These are phyloP conservation scores for Chalara sp. DNA, from an alignment of 2,329 filamentous ascomycete genomes.

Conservation along the genomic window DNA sequence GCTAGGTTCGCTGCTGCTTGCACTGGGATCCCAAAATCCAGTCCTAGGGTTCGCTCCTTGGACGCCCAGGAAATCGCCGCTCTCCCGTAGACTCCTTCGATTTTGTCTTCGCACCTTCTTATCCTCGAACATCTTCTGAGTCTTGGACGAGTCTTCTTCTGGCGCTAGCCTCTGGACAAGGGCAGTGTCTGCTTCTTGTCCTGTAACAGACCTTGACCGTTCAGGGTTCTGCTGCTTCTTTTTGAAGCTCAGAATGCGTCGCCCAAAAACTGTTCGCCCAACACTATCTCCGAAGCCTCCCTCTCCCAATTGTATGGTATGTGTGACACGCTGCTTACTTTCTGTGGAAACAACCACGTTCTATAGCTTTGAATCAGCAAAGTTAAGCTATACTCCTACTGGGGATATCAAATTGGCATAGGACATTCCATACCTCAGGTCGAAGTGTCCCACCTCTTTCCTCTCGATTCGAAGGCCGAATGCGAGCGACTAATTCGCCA, in stretches of 20 bases:
- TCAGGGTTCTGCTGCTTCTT: too few relatives aligned
- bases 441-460: slow-evolving; percentile 12
- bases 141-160: slow-evolving; percentile 18
- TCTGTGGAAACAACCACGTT: too few relatives aligned
- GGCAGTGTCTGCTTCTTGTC: too few relatives aligned
- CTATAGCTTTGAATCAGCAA: too few relatives aligned
- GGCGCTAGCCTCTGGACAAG: too few relatives aligned
- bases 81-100: slow-evolving; percentile 21
- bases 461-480: slow-evolving; percentile 8
- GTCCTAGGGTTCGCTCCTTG: slow-evolving; percentile 7
- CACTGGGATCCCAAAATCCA: slow-evolving; percentile 40
- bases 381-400: too few relatives aligned
- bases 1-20: slow-evolving; percentile 15
- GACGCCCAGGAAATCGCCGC: slow-evolving; percentile 5
- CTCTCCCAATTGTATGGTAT: too few relatives aligned
- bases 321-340: too few relatives aligned
- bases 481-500: slow-evolving; percentile 6
- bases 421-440: background rate
- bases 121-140: slow-evolving; percentile 11
- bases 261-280: too few relatives aligned
- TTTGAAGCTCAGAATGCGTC: too few relatives aligned
- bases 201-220: too few relatives aligned
- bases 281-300: too few relatives aligned
- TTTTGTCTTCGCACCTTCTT: slow-evolving; percentile 24
- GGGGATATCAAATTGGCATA: background rate